A percentile compares a stretch with the other conserved stretches of the same genome.
Evolutionary conservation across 768 basidiomycete species (phyloP).

Genomic region (Xanthoconium purpureum): DNA sequence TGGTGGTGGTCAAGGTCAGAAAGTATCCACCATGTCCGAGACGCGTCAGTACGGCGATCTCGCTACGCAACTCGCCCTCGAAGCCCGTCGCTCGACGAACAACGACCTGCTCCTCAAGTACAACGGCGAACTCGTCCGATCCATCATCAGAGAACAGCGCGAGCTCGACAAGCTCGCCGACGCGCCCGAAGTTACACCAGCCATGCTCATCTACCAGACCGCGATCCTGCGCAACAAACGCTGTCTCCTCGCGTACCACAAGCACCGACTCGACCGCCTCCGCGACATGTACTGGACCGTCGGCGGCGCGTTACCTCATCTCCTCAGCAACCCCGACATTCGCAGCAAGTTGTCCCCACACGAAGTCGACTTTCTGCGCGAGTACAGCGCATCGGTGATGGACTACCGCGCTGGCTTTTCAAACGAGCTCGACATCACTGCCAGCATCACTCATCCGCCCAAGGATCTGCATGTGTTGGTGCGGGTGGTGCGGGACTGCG

Average conservation of each 20-base stretch:
- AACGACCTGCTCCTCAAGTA: constrained; percentile 87
- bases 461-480: constrained; percentile 89
- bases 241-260: constrained; percentile 91
- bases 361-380: constrained; percentile 80
- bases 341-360: constrained; percentile 74
- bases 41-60: constrained; percentile 71
- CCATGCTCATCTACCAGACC: constrained; percentile 83
- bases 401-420: constrained; percentile 82
- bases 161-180: constrained; percentile 66
- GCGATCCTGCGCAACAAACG: constrained; percentile 91
- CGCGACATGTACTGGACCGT: constrained; percentile 87
- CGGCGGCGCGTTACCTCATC: constrained; percentile 82
- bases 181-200: constrained; percentile 48
- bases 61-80: constrained; percentile 81
- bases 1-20: constrained; percentile 5
- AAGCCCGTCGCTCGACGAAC: constrained; percentile 80
- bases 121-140: constrained; percentile 83
- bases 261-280: constrained; percentile 79
- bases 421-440: constrained; percentile 83
- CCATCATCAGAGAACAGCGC: constrained; percentile 87
- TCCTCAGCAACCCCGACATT: constrained; percentile 65
- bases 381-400: constrained; percentile 78
- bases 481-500: constrained; percentile 83
- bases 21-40: constrained; percentile 27
- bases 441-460: constrained; percentile 78